phyloP scores from a whole-genome alignment of 306 rosid species.

The Vigna trinervia region DNA sequence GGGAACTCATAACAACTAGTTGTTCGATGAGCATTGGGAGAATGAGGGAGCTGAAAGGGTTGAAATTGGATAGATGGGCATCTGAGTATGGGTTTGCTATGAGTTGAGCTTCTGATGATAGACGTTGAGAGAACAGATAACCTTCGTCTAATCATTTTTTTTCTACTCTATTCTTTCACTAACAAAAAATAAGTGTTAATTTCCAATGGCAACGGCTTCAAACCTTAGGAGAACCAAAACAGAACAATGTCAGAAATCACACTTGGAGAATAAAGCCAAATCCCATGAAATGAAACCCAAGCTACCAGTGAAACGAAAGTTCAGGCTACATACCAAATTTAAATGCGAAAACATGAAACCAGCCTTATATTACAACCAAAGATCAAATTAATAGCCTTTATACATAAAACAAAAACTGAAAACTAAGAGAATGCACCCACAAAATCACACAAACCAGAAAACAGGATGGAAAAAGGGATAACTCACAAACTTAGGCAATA shows the following conservation, averaged over 20 bases:
- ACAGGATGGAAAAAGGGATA: not conserved
- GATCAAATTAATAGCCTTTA: not conserved
- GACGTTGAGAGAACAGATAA: conserved; percentile 49
- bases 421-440: not conserved
- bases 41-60: conserved; percentile 38
- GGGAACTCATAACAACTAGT: conserved; percentile 18
- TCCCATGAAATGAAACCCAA: conserved; percentile 1
- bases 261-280: not conserved
- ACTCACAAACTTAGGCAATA: not conserved
- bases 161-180: conserved; percentile 29
- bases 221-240: conserved; percentile 22
- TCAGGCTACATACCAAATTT: not conserved
- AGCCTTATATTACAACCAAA: not conserved
- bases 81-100: conserved; percentile 35
- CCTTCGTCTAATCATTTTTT: conserved; percentile 56
- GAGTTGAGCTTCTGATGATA: conserved; percentile 43
- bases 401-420: not conserved
- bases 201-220: conserved; percentile 1
- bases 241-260: not conserved
- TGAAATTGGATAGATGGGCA: conserved; percentile 36
- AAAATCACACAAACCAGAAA: conserved; percentile 5
- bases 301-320: not conserved
- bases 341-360: not conserved
- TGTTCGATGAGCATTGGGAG: conserved; percentile 15
- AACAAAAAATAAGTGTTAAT: not conserved